Conservation (phyloP, 192 early-diverging fungal species). For the Rhizoclosmatium sp. region DNA sequence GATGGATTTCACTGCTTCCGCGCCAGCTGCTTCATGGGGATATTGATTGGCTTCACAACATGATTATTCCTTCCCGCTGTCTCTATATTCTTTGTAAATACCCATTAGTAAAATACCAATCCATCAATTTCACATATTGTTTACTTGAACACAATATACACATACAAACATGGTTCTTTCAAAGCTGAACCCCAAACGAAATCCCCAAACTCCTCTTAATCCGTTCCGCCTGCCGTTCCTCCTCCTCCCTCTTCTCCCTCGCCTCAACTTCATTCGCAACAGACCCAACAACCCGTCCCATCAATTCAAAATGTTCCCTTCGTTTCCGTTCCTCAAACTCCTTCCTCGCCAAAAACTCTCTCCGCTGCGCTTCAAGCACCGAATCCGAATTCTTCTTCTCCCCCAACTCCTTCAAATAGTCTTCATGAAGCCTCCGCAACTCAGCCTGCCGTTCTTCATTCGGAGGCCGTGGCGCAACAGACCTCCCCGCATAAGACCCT, state of each 20-base stretch:
- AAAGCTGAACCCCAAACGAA: no score
- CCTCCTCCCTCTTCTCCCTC: no score
- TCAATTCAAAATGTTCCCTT: not conserved
- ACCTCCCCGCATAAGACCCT: no score
- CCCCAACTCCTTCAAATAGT: not conserved
- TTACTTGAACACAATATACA: not conserved
- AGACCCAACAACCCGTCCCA: not conserved
- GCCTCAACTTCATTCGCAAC: not conserved
- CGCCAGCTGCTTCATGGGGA: no score
- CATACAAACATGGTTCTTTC: not conserved
- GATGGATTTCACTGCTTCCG: not conserved
- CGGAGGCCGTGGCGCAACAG: no score
- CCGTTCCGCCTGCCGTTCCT: no score
- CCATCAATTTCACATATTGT: not conserved
- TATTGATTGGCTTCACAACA: not conserved
- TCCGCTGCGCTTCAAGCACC: not conserved
- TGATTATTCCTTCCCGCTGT: not conserved
- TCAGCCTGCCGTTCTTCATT: conserved; percentile 9
- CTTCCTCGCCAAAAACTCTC: not conserved
- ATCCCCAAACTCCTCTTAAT: no score
- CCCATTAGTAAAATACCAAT: not conserved
- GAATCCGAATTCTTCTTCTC: not conserved
- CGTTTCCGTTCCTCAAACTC: not conserved
- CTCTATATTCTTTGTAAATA: not conserved
- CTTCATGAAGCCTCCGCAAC: not conserved